These are phyloP conservation scores for Rutstroemia sp. DNA, from an alignment of 2,329 filamentous ascomycete species.

Conservation along the genomic window DNA sequence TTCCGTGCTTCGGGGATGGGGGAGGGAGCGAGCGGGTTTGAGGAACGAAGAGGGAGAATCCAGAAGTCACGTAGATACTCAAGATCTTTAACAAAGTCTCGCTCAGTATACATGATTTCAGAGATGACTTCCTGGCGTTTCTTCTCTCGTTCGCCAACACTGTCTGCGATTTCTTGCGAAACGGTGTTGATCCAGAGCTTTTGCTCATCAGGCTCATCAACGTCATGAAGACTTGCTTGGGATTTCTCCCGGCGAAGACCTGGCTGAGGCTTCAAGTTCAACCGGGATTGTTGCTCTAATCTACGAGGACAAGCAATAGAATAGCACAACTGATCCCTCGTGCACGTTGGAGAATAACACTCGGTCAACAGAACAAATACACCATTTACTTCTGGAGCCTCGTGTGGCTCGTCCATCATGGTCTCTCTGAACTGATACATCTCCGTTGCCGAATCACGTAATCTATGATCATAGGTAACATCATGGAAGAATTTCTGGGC, in stretches of 20 bases:
- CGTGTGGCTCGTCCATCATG: slow-evolving; percentile 74
- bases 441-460: slow-evolving; percentile 89
- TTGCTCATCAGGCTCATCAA: slow-evolving; percentile 87
- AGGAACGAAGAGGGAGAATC: slow-evolving; percentile 84
- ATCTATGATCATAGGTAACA: slow-evolving; percentile 92
- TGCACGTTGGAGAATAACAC: slow-evolving; percentile 97
- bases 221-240: slow-evolving; percentile 70
- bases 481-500: slow-evolving; percentile 99
- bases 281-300: slow-evolving; percentile 85
- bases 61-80: slow-evolving; percentile 98
- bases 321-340: slow-evolving; percentile 89
- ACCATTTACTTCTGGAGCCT: slow-evolving; percentile 72
- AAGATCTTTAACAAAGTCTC: slow-evolving; percentile 97
- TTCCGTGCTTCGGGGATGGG: slow-evolving; percentile 83
- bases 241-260: slow-evolving; percentile 63
- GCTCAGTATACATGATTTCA: slow-evolving; percentile 96
- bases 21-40: slow-evolving; percentile 55
- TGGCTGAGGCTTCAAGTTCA: slow-evolving; percentile 89
- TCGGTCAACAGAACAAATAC: slow-evolving; percentile 95
- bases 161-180: slow-evolving; percentile 87
- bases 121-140: slow-evolving; percentile 98
- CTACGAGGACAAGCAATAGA: slow-evolving; percentile 93
- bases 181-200: slow-evolving; percentile 99
- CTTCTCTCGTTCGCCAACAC: slow-evolving; percentile 84
- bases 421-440: slow-evolving; percentile 97